These are phyloP conservation scores for Talaromyces sp. DNA, from an alignment of 2,329 filamentous ascomycete genomes.

Conservation along the genomic window DNA sequence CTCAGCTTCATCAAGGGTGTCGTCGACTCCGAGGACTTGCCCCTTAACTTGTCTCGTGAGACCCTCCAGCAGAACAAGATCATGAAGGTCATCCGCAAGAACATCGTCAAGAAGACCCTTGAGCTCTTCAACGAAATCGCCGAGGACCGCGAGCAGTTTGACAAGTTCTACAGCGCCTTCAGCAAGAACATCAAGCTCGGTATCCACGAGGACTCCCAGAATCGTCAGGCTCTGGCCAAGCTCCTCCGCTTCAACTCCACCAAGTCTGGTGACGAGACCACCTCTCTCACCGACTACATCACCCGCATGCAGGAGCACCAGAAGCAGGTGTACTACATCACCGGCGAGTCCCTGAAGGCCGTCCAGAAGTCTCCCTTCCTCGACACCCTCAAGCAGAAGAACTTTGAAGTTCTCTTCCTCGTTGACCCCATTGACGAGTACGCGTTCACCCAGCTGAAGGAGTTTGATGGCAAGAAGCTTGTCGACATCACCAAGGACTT, in stretches of 20 bases:
- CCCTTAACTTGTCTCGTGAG: constrained; percentile 99
- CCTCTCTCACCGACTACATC: constrained; percentile 93
- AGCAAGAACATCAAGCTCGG: constrained; percentile 99
- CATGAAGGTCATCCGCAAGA: constrained; percentile 99
- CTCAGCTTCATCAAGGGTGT: constrained; percentile 99
- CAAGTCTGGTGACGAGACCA: constrained; percentile 94
- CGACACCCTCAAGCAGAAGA: constrained; percentile 96
- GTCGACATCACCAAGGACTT: constrained; percentile 99
- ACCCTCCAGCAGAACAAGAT: constrained; percentile 99
- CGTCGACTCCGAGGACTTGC: constrained; percentile 98
- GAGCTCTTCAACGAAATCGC: constrained; percentile 99
- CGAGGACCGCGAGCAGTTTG: constrained; percentile 99
- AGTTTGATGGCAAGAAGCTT: constrained; percentile 99
- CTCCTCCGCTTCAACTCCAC: constrained; percentile 98
- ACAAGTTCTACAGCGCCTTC: constrained; percentile 99
- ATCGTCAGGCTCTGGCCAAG: constrained; percentile 88
- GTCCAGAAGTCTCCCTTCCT: constrained; percentile 98
- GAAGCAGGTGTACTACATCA: constrained; percentile 99
- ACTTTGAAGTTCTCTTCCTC: constrained; percentile 98
- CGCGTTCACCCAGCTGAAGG: constrained; percentile 99
- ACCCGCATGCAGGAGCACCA: constrained; percentile 99
- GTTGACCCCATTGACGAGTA: constrained; percentile 99
- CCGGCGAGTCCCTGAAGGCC: constrained; percentile 97
- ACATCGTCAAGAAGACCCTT: constrained; percentile 99
- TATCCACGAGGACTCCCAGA: constrained; percentile 99